Evolutionary conservation across 2,329 filamentous ascomycete species (phyloP).

Genomic region (Drechslerella stenobrocha): DNA sequence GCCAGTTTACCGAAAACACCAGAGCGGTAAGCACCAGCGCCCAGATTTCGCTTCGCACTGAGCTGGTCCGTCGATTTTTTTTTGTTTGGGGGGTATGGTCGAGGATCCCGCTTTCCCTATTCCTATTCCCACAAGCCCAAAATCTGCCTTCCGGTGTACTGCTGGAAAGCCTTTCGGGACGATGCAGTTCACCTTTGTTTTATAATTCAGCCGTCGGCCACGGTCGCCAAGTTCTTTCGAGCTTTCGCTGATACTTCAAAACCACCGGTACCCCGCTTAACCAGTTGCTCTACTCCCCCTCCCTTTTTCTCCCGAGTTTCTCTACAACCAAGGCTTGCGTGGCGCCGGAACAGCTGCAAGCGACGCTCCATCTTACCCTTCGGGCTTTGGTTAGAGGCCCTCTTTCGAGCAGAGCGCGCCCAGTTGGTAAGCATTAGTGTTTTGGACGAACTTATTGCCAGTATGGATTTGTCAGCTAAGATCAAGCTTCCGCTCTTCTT

Average conservation of each 20-base stretch:
- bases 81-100: neutral
- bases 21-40: slow-evolving; percentile 33
- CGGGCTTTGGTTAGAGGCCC: slow-evolving; percentile 11
- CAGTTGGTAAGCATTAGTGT: slow-evolving; percentile 31
- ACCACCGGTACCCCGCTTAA: slow-evolving; percentile 36
- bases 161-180: slow-evolving; percentile 34
- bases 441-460: slow-evolving; percentile 26
- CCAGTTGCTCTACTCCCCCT: slow-evolving; percentile 26
- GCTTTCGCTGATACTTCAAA: slow-evolving; percentile 42
- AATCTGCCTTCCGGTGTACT: slow-evolving; percentile 46
- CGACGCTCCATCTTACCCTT: slow-evolving; percentile 11
- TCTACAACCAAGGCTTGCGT: slow-evolving; percentile 21
- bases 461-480: slow-evolving; percentile 44
- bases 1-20: slow-evolving; percentile 19
- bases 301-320: slow-evolving; percentile 34
- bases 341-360: slow-evolving; percentile 15
- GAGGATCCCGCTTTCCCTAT: slow-evolving; percentile 22
- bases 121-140: slow-evolving; percentile 9
- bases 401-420: slow-evolving; percentile 6
- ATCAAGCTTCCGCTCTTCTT: slow-evolving; percentile 4
- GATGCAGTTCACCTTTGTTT: slow-evolving; percentile 24
- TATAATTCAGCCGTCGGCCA: slow-evolving; percentile 25
- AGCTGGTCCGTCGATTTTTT: slow-evolving; percentile 13
- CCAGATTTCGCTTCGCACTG: slow-evolving; percentile 37
- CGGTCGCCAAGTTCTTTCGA: slow-evolving; percentile 16